Evolutionary conservation across 2,329 filamentous ascomycete genomes (phyloP), one percentile per base, ranked within the genome.

Genomic region (Xylaria sp.): DNA sequence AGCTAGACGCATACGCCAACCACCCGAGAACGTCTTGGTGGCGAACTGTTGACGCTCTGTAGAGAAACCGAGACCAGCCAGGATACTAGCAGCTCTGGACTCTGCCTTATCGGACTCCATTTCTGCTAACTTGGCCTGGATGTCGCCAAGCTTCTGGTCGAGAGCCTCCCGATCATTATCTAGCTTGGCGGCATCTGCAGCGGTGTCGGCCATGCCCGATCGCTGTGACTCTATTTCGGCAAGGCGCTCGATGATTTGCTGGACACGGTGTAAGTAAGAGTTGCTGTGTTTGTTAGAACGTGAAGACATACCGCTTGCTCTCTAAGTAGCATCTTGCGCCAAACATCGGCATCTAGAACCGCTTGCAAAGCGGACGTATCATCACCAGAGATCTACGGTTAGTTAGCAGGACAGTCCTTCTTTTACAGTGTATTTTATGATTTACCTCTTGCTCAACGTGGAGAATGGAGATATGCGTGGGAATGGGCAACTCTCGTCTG

Each of bases 81-180:
- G 81, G 69, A 99, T 99, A 74, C 91, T 97, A 46, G 94, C 94
- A 43, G 94, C 94, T 69, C 94, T 84, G 60, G 94, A 90, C 70
- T 99, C 94, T 54, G 94, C 94, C 76, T 97, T 97, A 78, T 99
- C 94, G 0, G 94, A 97, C 70, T 99, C 94, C 94, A 99, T 99
- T 74, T 99, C 94, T 18, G 92, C 85, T 55, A 99, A 82, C 74
- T 99, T 99, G 54, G 82, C 74, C 70, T 99, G 92, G 46, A 99
- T 87, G 69, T 99, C 94, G 63, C 89, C 91, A 42, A 99, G 82
- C 38, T 94, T 96, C 58, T 87, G 87, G 70, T 99, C 94, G 48
- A 96, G 85, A 39, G 90, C 90, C 73, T 97, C 94, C 59, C 92
- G 87, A 65, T 97, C 91, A 54, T 85, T 83, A 71, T 97, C 93